Conservation (phyloP, 2,329 filamentous ascomycete genomes). For the Dothidotthia symphoricarpi region DNA sequence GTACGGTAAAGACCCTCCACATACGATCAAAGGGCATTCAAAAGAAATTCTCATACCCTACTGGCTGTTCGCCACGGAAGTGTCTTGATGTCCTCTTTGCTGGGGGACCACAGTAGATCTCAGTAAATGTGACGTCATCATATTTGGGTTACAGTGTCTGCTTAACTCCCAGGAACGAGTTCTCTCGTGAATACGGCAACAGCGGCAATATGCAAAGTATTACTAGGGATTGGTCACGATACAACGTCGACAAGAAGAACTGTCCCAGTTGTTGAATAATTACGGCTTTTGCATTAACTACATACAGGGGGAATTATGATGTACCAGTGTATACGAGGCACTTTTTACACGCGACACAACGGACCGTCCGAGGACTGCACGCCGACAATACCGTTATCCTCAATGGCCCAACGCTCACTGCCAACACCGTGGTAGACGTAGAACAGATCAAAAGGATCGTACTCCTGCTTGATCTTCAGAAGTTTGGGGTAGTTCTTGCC, state of each 20-base stretch:
- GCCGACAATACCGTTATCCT: conserved; percentile 29
- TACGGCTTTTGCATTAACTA: no score
- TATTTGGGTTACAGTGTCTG: no score
- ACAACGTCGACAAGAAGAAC: no score
- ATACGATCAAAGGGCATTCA: neutral
- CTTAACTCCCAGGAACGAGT: no score
- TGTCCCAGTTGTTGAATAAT: no score
- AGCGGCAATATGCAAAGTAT: no score
- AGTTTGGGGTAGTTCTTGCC: conserved; percentile 35
- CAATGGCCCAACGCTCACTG: conserved; percentile 31
- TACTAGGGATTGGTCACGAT: no score
- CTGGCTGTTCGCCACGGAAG: neutral
- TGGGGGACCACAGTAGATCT: no score
- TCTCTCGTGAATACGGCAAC: no score
- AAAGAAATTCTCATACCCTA: neutral
- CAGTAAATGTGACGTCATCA: no score
- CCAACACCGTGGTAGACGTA: conserved; percentile 35
- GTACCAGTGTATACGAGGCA: no score
- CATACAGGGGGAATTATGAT: no score
- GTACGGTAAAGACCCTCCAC: neutral
- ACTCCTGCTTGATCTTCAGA: conserved; percentile 28
- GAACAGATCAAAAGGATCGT: conserved; percentile 35
- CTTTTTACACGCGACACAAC: conserved; percentile 23
- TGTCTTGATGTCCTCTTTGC: neutral
- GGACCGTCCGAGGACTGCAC: conserved; percentile 33